These are phyloP conservation scores for Immersiporthe knoxdaviesiana DNA, from an alignment of 2,329 filamentous ascomycete species.

Conservation along the genomic window DNA sequence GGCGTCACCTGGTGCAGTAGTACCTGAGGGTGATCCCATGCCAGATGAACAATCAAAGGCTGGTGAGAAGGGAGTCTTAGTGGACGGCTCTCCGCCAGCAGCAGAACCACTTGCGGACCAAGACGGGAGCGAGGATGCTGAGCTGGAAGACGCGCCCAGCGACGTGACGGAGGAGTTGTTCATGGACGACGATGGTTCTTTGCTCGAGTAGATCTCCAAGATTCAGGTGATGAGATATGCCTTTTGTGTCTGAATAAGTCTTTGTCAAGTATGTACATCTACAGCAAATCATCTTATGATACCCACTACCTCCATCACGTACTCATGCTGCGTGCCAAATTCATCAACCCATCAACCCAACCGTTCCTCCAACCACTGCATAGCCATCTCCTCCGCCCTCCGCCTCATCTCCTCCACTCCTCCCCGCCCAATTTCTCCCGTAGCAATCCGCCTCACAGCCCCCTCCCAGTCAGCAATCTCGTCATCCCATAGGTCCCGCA, in stretches of 20 bases:
- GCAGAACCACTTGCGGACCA: not conserved
- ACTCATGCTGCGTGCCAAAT: not conserved
- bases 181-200: constrained; percentile 39
- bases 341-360: constrained; percentile 7
- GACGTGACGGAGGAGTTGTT: constrained; percentile 39
- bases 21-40: not conserved
- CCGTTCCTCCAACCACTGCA: constrained; percentile 24
- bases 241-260: no score
- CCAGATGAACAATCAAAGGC: not conserved
- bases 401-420: constrained; percentile 20
- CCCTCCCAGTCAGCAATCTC: constrained; percentile 40
- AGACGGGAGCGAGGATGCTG: constrained; percentile 15
- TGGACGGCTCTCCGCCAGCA: not conserved
- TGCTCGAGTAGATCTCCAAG: constrained; percentile 29
- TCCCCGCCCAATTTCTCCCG: constrained; percentile 43
- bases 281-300: not conserved
- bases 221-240: not conserved
- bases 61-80: not conserved
- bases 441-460: constrained; percentile 43
- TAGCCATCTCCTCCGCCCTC: constrained; percentile 18
- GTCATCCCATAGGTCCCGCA: constrained; percentile 49
- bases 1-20: not conserved
- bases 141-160: constrained; percentile 30
- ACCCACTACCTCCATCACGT: not conserved
- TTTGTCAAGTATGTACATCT: not conserved